Base-by-base conservation (phyloP, 495 filamentous ascomycete genomes). In the Neurospora terricola region DNA sequence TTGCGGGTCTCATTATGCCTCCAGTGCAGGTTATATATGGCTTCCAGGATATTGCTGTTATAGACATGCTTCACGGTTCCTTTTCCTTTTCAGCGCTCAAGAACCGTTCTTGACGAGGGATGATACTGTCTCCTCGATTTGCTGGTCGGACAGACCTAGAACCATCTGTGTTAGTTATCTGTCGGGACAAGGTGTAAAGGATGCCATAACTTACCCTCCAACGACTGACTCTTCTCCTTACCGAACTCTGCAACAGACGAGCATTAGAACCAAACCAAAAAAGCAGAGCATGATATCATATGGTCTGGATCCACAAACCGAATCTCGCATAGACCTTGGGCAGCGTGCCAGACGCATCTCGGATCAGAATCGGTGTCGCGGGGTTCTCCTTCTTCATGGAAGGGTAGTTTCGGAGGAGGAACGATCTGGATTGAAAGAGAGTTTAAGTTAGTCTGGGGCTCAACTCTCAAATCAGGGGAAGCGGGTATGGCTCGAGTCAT, bases 361-460 rank as follows among this genome's bases (percentile, higher is more conserved):
- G 92, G 70, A 99, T 88, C 86, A 99, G 84, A 83, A 99, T 98
- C 69, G 96, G 96, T 54, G 89, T 97, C 81, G 93, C 84, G 11
- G 96, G 96, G 84, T 99, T 98, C 86, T 96, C 91, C 88, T 97
- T 96, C 89, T 99, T 99, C 95, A 99, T 98, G 77, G 92, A 94
- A 7, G 96, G 96, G 83, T 99, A 99, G 72, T 94, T 92, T 81
- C 92, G 89, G 73, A 90, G 90, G 69, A 99, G 86, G 87, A 99
- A 99, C 14, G 91, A 89, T 82, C 96, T 99, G 79, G 54, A 69
- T n/a, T n/a, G 11, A 16, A 27, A n/a, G n/a, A 73, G 30, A 73
- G 30, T 34, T 8, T 4, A 66, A 30, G 43, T 76, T 69, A 74
- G 69, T 66, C 69, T 40, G 16, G 18, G 48, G 9, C n/a, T 30